phyloP scores from a whole-genome alignment of 2,329 filamentous ascomycete genomes.

The Trichoderma afroharzianum region DNA sequence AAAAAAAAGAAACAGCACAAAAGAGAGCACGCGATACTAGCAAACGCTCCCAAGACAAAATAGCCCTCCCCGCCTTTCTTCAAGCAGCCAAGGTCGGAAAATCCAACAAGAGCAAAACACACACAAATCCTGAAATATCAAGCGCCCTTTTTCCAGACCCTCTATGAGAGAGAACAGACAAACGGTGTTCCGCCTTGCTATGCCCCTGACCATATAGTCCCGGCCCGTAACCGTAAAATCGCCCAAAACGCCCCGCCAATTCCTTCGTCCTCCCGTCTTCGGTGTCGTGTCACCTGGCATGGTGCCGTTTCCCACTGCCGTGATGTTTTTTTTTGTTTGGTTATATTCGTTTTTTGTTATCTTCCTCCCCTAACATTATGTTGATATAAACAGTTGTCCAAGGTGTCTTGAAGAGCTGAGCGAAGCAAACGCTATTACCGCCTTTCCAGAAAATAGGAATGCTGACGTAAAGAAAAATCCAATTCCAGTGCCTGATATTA shows the following conservation, averaged over 20 bases:
- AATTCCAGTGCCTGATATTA: background rate
- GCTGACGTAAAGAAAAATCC: background rate
- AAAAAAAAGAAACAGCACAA: background rate
- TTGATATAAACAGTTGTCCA: background rate
- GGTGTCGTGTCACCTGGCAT: background rate
- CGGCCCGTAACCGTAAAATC: conserved; percentile 7
- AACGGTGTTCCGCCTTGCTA: conserved; percentile 4
- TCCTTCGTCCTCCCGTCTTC: background rate
- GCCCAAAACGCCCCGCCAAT: conserved; percentile 9
- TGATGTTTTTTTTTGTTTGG: background rate
- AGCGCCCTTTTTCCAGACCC: background rate
- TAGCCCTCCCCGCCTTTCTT: background rate
- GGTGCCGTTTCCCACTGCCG: background rate
- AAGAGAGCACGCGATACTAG: background rate
- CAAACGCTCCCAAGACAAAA: background rate
- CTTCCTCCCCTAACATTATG: background rate
- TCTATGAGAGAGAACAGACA: conserved; percentile 8
- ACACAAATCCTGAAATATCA: conserved; percentile 3
- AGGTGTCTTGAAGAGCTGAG: background rate
- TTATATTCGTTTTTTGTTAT: background rate
- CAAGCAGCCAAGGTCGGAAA: background rate
- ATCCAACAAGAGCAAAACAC: background rate
- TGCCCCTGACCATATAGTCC: conserved; percentile 6
- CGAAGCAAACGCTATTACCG: background rate
- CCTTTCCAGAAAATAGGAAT: background rate